A percentile compares a stretch with the other conserved stretches of the same genome.
phyloP scores from a whole-genome alignment of 139 green algal genomes.

The Tetradesmus lagerheimii region DNA sequence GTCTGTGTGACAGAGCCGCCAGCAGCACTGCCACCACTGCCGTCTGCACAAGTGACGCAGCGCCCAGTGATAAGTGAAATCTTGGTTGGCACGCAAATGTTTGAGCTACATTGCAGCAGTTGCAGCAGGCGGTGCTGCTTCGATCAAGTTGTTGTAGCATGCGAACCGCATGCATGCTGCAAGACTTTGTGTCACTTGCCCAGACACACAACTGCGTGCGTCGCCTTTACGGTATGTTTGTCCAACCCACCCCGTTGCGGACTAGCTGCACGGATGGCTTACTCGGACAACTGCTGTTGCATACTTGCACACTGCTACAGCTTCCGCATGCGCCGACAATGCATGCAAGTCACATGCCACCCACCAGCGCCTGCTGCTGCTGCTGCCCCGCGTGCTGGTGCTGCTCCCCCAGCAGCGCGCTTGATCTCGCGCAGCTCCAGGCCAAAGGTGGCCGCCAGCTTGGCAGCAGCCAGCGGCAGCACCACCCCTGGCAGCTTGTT shows the following conservation, averaged over 20 bases:
- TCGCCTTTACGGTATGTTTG: no score
- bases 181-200: no score
- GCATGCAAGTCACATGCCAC: not conserved
- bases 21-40: not conserved
- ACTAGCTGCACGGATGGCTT: no score
- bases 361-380: slow-evolving; percentile 5
- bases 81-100: no score
- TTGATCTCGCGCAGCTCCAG: slow-evolving; percentile 40
- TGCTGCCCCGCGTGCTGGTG: not conserved
- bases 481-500: slow-evolving; percentile 47
- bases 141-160: no score
- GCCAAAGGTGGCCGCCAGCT: slow-evolving; percentile 17
- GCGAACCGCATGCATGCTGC: no score
- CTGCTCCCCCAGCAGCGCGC: not conserved
- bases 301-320: not conserved
- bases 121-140: no score
- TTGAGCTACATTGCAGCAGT: no score
- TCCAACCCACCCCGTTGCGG: no score
- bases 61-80: no score
- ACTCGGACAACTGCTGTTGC: not conserved
- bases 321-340: no score
- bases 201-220: no score
- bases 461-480: slow-evolving; percentile 29
- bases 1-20: not conserved
- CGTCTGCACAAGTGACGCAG: not conserved